Base-by-base conservation (phyloP, 129 eudicot genomes). In the Logfia minima region DNA sequence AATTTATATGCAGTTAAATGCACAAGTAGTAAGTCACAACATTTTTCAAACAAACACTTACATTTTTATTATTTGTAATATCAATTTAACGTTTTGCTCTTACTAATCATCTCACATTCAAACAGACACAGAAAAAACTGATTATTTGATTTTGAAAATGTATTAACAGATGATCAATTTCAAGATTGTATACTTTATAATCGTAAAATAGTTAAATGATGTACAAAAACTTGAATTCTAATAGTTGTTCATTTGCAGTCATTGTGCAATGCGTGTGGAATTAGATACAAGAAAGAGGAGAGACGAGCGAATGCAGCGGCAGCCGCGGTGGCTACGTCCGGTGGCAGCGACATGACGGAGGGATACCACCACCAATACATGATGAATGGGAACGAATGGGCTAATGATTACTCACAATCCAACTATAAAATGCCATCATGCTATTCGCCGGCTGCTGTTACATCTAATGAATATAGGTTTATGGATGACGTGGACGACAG, bases 201-300 rank as follows among this genome's bases (percentile, higher is more conserved):
- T 14, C 17, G 9, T 18, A 0, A 23, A 6, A 43, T 5, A 31
- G 1, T 6, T 34, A 53, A n/a, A 18, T 53, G 2, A 5, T 18
- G 8, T 53, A 16, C n/a, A n/a, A 18, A 58, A 19, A n/a, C 26
- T 5, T 6, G 63, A 58, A n/a, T 58, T n/a, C 32, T 68, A 62
- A 63, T 3, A 1, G 37, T 53, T 48, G 41, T 35, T n/a, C 34
- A 45, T 43, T 78, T 86, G 86, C 95, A 95, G 99, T 95, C 99
- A 19, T 79, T 95, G n/a, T 95, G 99, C 86, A 95, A 95, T 72
- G 99, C 99, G 6, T 95, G 99, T 75, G 99, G 99, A 60, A 95
- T 95, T 56, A 80, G 99, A 77, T 95, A 76, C 90, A 95, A 95
- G 91, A 95, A 95, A 59, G 99, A 92, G 77, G 99, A 95, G 85